A percentile compares a stretch with the other conserved stretches of the same genome.
Conservation (phyloP, 78 protist species). For the Pelomyxa schiedti region DNA sequence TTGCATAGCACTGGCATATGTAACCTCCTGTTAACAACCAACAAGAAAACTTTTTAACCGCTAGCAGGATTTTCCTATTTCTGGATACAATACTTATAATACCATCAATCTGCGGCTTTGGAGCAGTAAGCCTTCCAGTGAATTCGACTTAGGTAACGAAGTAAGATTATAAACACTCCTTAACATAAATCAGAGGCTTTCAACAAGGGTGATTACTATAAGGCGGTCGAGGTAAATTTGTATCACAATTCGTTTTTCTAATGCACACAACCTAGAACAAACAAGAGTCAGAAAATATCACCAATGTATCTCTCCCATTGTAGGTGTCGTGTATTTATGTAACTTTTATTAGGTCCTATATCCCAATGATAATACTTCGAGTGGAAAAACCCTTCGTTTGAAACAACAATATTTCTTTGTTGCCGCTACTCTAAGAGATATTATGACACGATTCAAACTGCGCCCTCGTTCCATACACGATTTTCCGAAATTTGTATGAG, state of each 20-base stretch:
- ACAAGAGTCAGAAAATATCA: too few species aligned
- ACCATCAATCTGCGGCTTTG: conserved; percentile 86
- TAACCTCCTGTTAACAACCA: too few species aligned
- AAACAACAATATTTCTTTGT: conserved; percentile 92
- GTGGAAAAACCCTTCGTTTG: conserved; percentile 85
- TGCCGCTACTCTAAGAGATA: conserved; percentile 86
- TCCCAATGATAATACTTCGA: conserved; percentile 87
- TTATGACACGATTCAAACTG: conserved; percentile 72
- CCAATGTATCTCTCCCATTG: too few species aligned
- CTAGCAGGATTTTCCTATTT: too few species aligned
- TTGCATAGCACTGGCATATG: conserved; percentile 65
- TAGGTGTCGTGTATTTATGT: too few species aligned
- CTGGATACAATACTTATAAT: conserved; percentile 81
- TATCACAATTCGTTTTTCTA: too few species aligned
- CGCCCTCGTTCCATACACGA: conserved; percentile 17
- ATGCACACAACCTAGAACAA: too few species aligned
- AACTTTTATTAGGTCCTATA: conserved; percentile 84
- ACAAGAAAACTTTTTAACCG: too few species aligned
- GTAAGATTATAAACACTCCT: background rate
- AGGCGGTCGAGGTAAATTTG: conserved; percentile 69
- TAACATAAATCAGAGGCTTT: conserved; percentile 14
- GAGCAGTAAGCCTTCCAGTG: conserved; percentile 64
- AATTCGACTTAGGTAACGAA: conserved; percentile 64
- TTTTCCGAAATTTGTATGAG: conserved; percentile 8
- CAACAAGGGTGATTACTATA: conserved; percentile 83